Conservation (phyloP, 306 rosid species). For the Acacia crassicarpa region DNA sequence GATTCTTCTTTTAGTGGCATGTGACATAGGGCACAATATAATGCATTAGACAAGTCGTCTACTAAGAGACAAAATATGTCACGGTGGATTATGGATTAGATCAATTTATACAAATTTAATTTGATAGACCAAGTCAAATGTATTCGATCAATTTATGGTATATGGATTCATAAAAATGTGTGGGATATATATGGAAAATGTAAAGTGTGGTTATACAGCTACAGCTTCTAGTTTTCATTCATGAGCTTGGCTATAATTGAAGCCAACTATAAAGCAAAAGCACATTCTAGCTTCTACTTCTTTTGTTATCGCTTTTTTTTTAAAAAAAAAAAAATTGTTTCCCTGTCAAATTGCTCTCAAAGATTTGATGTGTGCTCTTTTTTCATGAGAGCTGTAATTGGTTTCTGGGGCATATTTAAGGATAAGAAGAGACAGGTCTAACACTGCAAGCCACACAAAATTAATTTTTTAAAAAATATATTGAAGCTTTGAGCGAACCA, state of each 20-base stretch:
- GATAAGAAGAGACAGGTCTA: slow-evolving; percentile 38
- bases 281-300: neutral
- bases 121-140: neutral
- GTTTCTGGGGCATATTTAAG: slow-evolving; percentile 10
- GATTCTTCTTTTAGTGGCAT: slow-evolving; percentile 14
- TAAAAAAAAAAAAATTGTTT: too few relatives aligned
- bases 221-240: neutral
- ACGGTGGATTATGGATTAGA: neutral
- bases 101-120: neutral
- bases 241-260: slow-evolving; percentile 28
- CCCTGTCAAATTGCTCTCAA: neutral
- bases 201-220: neutral
- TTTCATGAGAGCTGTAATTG: slow-evolving; percentile 7
- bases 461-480: neutral
- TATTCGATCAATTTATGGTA: neutral
- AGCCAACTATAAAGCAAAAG: slow-evolving; percentile 27
- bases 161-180: neutral
- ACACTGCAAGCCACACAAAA: slow-evolving; percentile 29
- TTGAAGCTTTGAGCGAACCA: slow-evolving; percentile 17
- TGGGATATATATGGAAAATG: neutral
- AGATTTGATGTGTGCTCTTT: slow-evolving; percentile 19
- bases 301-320: neutral
- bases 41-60: neutral
- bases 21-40: slow-evolving; percentile 24
- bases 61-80: neutral